Evolutionary conservation across 345 rosid species (phyloP).

Genomic region (Eucalyptus tenuipes): DNA sequence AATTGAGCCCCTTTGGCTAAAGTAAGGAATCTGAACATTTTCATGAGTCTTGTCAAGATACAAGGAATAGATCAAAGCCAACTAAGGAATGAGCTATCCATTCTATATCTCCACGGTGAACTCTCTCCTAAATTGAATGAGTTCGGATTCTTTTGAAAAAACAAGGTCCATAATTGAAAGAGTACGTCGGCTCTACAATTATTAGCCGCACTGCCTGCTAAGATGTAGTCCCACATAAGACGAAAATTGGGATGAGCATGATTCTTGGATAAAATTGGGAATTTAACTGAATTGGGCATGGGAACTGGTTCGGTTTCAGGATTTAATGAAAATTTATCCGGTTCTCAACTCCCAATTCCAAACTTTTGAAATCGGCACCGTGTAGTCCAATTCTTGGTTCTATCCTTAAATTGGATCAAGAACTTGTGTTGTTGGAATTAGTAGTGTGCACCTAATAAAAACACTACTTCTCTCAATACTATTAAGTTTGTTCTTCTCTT

Average conservation of each 20-base stretch:
- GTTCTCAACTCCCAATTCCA: not conserved
- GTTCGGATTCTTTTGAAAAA: not conserved
- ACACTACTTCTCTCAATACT: not conserved
- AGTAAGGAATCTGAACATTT: not conserved
- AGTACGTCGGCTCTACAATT: not conserved
- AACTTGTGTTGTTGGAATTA: not conserved
- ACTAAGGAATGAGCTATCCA: not conserved
- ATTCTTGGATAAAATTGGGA: not conserved
- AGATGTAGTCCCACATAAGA: conserved; percentile 45
- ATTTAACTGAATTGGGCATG: too few relatives aligned
- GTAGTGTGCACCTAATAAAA: not conserved
- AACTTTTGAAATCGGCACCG: not conserved
- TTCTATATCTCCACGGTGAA: not conserved
- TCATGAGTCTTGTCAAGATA: not conserved
- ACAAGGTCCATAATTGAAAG: not conserved
- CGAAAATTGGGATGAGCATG: not conserved
- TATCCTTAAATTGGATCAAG: not conserved
- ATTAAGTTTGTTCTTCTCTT: not conserved
- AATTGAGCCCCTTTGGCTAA: not conserved
- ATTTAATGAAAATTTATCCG: too few relatives aligned
- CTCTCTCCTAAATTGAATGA: not conserved
- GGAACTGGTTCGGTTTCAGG: not conserved
- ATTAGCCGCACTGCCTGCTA: conserved; percentile 18
- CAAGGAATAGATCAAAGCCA: not conserved
- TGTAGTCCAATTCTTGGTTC: not conserved